phyloP scores from a whole-genome alignment of 805 yeast species.

The Candida verbasci region DNA sequence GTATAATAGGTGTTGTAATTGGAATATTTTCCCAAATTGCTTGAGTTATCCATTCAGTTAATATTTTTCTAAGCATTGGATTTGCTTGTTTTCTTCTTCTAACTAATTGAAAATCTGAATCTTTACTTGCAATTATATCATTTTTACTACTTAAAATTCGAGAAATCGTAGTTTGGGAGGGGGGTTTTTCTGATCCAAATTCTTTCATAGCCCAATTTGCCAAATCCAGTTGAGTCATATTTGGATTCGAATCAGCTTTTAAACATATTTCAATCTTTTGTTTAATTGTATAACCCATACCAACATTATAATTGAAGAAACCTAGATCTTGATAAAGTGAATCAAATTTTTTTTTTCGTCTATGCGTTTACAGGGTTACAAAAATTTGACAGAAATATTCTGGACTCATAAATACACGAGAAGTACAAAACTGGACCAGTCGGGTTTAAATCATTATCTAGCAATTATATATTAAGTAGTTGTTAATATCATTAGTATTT shows the following conservation, averaged over 20 bases:
- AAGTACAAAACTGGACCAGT: too few species aligned
- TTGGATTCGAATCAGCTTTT: conserved; percentile 63
- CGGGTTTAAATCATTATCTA: too few species aligned
- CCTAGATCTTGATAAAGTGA: not conserved
- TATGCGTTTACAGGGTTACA: not conserved
- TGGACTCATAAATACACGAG: too few species aligned
- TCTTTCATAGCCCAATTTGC: conserved; percentile 61
- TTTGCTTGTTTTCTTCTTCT: conserved; percentile 53
- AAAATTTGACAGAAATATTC: too few species aligned
- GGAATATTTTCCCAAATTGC: conserved; percentile 66
- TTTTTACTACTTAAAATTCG: conserved; percentile 55
- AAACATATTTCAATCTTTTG: conserved; percentile 66
- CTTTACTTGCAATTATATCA: conserved; percentile 46
- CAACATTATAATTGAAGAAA: not conserved
- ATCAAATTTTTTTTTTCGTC: not conserved
- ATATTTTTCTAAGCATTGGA: conserved; percentile 50
- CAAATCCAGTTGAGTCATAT: conserved; percentile 62
- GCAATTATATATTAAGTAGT: too few species aligned
- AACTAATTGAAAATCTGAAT: conserved; percentile 47
- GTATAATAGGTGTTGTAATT: conserved; percentile 58
- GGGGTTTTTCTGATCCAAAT: conserved; percentile 49
- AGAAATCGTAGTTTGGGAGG: conserved; percentile 66
- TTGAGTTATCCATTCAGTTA: conserved; percentile 68
- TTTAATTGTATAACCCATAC: conserved; percentile 55
- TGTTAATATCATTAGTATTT: too few species aligned